These are phyloP conservation scores for Russula emetica DNA, from an alignment of 768 basidiomycete species.

Conservation along the genomic window DNA sequence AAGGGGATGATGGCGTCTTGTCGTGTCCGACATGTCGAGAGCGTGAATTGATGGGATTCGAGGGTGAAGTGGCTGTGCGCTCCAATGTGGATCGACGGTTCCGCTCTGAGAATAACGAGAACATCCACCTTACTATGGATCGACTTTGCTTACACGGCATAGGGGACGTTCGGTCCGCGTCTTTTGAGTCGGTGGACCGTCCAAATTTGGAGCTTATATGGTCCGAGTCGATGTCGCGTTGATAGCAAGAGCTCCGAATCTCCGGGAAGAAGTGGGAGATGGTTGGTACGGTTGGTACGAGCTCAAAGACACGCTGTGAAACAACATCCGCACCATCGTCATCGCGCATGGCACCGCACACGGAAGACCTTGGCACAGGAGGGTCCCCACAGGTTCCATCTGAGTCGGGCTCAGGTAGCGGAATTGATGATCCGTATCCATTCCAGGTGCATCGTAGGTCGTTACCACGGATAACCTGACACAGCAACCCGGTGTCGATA, in stretches of 20 bases:
- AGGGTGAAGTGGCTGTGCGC: too few relatives aligned
- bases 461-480: slow-evolving; percentile 75
- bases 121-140: too few relatives aligned
- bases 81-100: too few relatives aligned
- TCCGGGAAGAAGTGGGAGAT: slow-evolving; percentile 39
- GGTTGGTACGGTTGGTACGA: slow-evolving; percentile 52
- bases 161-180: too few relatives aligned
- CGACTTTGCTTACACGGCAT: too few relatives aligned
- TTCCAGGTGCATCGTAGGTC: slow-evolving; percentile 90
- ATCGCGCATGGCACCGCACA: slow-evolving; percentile 82
- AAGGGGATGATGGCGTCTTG: too few relatives aligned
- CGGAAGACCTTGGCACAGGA: slow-evolving; percentile 69
- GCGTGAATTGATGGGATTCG: too few relatives aligned
- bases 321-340: slow-evolving; percentile 41
- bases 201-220: slow-evolving; percentile 35
- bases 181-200: slow-evolving; percentile 31
- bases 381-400: slow-evolving; percentile 44
- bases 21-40: too few relatives aligned
- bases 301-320: slow-evolving; percentile 71
- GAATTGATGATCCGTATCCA: slow-evolving; percentile 49
- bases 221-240: slow-evolving; percentile 24
- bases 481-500: slow-evolving; percentile 70
- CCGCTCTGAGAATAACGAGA: too few relatives aligned
- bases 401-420: slow-evolving; percentile 38
- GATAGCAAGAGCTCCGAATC: slow-evolving; percentile 36